A percentile compares a stretch with the other conserved stretches of the same genome.
These are phyloP conservation scores for Phytophthora hibernalis DNA, from an alignment of 352 stramenopile genomes.

Conservation along the genomic window DNA sequence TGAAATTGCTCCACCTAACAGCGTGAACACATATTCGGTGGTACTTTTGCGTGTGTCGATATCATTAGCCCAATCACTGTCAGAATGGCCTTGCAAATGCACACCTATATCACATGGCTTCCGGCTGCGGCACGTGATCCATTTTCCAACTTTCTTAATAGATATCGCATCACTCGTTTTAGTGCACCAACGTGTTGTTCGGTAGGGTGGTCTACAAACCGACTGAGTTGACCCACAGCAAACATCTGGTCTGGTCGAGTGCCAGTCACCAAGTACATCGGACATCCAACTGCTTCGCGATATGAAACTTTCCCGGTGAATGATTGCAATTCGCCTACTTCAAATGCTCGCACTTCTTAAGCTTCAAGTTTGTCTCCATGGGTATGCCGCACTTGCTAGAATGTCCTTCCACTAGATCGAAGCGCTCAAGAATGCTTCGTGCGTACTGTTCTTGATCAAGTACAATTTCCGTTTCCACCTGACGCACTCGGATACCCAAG, in stretches of 20 bases:
- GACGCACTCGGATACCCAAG: neutral
- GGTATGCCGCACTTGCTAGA: slow-evolving; percentile 11
- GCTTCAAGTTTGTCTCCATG: slow-evolving; percentile 7
- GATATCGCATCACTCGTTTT: slow-evolving; percentile 2
- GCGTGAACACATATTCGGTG: slow-evolving; percentile 8
- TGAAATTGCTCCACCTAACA: slow-evolving; percentile 5
- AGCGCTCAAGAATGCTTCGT: neutral
- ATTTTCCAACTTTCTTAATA: neutral
- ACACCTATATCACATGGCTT: slow-evolving; percentile 4
- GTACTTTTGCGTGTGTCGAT: slow-evolving; percentile 7
- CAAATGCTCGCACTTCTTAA: slow-evolving; percentile 6
- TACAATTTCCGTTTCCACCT: neutral
- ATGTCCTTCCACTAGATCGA: slow-evolving; percentile 7
- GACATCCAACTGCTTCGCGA: neutral
- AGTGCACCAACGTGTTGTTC: slow-evolving; percentile 7
- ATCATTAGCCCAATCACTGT: too few species aligned
- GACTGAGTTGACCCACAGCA: slow-evolving; percentile 5
- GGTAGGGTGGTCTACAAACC: neutral
- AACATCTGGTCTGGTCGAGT: neutral
- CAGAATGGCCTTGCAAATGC: slow-evolving; percentile 2
- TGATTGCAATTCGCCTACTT: neutral
- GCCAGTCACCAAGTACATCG: neutral
- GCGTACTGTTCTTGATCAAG: neutral
- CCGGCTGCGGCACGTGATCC: neutral
- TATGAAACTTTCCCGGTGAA: slow-evolving; percentile 10